Percentiles rank a stretch among this genome's conserved stretches.
These are phyloP conservation scores for Phytophthora pini DNA, from an alignment of 352 stramenopile genomes.

Conservation along the genomic window DNA sequence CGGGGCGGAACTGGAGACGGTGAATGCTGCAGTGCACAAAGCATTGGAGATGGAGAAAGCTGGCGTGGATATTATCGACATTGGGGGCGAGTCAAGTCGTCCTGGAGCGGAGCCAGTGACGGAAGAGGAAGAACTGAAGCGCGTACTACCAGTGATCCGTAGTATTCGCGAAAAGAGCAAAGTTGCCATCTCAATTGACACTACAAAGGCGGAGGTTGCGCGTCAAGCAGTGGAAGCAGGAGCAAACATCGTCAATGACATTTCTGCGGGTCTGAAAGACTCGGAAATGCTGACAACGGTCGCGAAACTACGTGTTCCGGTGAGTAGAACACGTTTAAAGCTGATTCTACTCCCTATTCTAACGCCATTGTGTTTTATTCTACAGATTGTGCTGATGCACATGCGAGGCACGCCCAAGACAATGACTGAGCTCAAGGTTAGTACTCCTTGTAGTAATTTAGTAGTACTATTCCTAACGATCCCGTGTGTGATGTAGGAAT, in stretches of 20 bases:
- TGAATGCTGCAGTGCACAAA: constrained; percentile 74
- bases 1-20: constrained; percentile 46
- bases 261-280: constrained; percentile 95
- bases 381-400: constrained; percentile 96
- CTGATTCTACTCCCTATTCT: neutral
- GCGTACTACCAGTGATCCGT: constrained; percentile 95
- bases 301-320: constrained; percentile 83
- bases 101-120: constrained; percentile 92
- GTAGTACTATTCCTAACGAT: neutral
- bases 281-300: constrained; percentile 91
- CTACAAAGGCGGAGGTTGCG: constrained; percentile 93
- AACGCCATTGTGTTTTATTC: neutral
- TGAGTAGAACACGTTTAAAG: constrained; percentile 26
- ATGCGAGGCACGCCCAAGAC: constrained; percentile 97
- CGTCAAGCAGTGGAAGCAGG: constrained; percentile 90
- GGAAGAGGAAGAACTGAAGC: constrained; percentile 90
- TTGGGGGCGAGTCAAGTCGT: constrained; percentile 98
- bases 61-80: constrained; percentile 96
- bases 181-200: constrained; percentile 97
- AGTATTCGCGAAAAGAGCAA: constrained; percentile 77
- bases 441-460: neutral
- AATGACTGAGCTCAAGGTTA: constrained; percentile 91
- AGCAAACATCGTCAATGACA: constrained; percentile 98
- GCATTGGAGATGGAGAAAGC: constrained; percentile 90
- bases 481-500: constrained; percentile 60